These are phyloP conservation scores for Betula pendula DNA, from an alignment of 306 rosid species.

Conservation along the genomic window DNA sequence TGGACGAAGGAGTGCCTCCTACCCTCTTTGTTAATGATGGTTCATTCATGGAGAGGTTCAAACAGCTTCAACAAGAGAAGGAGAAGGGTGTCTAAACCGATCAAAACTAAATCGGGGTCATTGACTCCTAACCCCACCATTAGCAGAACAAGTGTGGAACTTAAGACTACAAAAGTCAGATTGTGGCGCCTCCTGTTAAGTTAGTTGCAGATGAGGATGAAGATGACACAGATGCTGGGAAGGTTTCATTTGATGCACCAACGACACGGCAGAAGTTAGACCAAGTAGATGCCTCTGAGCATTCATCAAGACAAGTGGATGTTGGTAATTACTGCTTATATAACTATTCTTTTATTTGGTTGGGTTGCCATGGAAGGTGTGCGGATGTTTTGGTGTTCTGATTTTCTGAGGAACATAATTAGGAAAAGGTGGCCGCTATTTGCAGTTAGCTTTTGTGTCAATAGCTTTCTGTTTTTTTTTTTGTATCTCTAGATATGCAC, in stretches of 20 bases:
- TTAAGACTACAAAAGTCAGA: conserved; percentile 75
- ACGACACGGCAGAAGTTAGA: conserved; percentile 73
- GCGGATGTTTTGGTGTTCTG: conserved; percentile 1
- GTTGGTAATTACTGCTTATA: conserved; percentile 76
- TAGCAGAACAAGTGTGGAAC: conserved; percentile 38
- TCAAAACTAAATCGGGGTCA: conserved; percentile 57
- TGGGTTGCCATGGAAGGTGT: conserved; percentile 20
- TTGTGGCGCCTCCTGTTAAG: conserved; percentile 77
- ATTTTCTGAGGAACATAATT: conserved; percentile 1
- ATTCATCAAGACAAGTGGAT: conserved; percentile 53
- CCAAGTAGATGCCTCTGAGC: conserved; percentile 47
- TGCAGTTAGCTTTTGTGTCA: not conserved
- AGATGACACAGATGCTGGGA: conserved; percentile 63
- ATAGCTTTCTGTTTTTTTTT: not conserved
- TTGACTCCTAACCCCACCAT: conserved; percentile 47
- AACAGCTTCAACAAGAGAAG: conserved; percentile 85
- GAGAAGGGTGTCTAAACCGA: conserved; percentile 60
- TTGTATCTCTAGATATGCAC: not conserved
- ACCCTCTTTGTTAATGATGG: conserved; percentile 95
- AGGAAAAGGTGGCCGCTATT: conserved; percentile 8
- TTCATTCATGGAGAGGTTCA: conserved; percentile 97
- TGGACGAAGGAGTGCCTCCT: conserved; percentile 86
- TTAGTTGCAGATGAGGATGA: conserved; percentile 87
- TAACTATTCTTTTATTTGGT: conserved; percentile 26
- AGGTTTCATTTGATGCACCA: conserved; percentile 57